Conservation (phyloP, 345 rosid genomes). For the Acer negundo region DNA sequence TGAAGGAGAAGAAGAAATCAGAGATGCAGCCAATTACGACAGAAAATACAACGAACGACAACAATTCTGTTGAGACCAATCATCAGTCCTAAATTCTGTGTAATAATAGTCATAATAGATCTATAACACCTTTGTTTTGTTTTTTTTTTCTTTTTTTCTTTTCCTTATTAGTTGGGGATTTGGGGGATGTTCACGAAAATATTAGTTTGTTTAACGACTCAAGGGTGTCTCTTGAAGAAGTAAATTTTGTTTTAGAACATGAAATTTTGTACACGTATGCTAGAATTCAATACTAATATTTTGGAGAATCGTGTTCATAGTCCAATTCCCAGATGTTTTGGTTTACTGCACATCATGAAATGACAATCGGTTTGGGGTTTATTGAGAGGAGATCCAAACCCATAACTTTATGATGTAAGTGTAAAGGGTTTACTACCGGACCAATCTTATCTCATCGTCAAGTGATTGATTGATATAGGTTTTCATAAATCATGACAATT, state of each 20-base stretch:
- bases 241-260: not conserved
- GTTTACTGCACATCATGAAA: too few relatives aligned
- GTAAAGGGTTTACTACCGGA: too few relatives aligned
- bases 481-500: not conserved
- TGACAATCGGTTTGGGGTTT: too few relatives aligned
- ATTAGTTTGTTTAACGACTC: not conserved
- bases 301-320: not conserved
- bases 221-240: not conserved
- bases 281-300: not conserved
- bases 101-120: not conserved
- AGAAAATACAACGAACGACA: constrained; percentile 16
- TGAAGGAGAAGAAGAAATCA: constrained; percentile 70
- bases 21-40: constrained; percentile 28
- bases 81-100: not conserved
- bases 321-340: not conserved
- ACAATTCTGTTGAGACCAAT: constrained; percentile 2
- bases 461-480: not conserved
- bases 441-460: too few relatives aligned
- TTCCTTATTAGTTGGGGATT: not conserved
- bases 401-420: too few relatives aligned
- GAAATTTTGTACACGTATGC: not conserved
- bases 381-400: too few relatives aligned
- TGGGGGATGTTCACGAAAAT: not conserved
- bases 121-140: not conserved
- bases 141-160: not conserved